Conservation (phyloP, 2,329 filamentous ascomycete genomes). For the Trichoderma aggressivum region DNA sequence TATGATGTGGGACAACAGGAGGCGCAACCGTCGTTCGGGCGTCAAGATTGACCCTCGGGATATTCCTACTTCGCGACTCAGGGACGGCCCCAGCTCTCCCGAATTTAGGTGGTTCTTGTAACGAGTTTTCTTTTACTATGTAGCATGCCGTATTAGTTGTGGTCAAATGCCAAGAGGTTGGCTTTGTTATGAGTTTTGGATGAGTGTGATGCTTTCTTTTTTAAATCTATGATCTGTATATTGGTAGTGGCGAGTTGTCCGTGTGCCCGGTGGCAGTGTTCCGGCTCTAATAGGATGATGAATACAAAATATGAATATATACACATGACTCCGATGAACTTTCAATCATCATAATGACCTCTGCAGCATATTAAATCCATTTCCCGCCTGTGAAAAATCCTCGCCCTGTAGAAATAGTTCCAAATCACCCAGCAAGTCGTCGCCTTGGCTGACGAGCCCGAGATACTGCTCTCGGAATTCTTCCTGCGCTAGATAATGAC, state of each 20-base stretch:
- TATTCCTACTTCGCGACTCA: conserved; percentile 48
- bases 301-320: background rate
- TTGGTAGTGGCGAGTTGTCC: background rate
- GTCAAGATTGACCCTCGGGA: conserved; percentile 43
- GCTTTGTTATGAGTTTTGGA: background rate
- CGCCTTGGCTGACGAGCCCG: conserved; percentile 36
- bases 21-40: conserved; percentile 52
- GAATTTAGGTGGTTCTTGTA: conserved; percentile 52
- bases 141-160: background rate
- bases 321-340: background rate
- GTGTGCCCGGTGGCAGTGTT: background rate
- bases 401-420: conserved; percentile 34
- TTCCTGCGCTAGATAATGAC: conserved; percentile 20
- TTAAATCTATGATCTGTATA: background rate
- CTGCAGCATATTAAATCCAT: background rate
- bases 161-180: background rate
- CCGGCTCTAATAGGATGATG: background rate
- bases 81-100: conserved; percentile 44
- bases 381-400: conserved; percentile 27
- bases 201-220: background rate
- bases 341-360: background rate
- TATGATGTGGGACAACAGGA: conserved; percentile 56
- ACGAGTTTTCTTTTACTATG: background rate
- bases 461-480: conserved; percentile 36
- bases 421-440: conserved; percentile 35